These are phyloP conservation scores for Elaeis oleifera DNA, from an alignment of 202 grass and related monocot genomes.

Conservation along the genomic window DNA sequence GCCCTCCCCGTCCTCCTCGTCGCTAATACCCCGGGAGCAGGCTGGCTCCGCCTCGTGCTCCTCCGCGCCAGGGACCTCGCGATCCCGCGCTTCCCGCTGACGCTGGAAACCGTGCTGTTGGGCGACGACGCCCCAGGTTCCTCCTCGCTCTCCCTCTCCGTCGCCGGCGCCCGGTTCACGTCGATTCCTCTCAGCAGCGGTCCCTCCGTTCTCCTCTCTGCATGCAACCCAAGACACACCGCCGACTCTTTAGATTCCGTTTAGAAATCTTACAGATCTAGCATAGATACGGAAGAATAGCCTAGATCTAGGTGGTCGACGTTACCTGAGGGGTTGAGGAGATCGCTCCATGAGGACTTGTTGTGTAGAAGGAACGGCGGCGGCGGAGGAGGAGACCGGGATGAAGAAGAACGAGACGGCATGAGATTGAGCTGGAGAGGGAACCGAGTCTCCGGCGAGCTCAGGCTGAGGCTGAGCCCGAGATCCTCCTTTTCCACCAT, in stretches of 20 bases:
- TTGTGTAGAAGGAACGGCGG: background rate
- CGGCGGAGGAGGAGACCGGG: background rate
- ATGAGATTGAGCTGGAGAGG: background rate
- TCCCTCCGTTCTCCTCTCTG: conserved; percentile 4
- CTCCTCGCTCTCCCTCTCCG: conserved; percentile 7
- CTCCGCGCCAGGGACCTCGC: background rate
- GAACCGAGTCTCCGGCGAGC: background rate
- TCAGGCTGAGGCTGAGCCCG: conserved; percentile 13
- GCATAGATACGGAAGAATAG: no score
- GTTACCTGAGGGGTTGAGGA: background rate
- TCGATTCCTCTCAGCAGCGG: conserved; percentile 2
- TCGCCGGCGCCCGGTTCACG: conserved; percentile 7
- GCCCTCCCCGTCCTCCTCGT: conserved; percentile 11
- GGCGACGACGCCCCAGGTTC: background rate
- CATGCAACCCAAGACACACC: background rate
- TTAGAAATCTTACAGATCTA: background rate
- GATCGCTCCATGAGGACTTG: background rate
- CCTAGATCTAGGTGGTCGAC: no score
- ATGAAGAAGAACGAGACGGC: background rate
- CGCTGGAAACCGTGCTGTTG: conserved; percentile 15
- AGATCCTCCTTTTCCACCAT: conserved; percentile 12
- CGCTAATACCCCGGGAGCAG: conserved; percentile 1
- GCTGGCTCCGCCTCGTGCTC: background rate
- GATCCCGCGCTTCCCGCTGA: conserved; percentile 9
- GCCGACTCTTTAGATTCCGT: background rate